Evolutionary conservation across 352 stramenopile genomes (phyloP).

Genomic region (Blastocystis sp.): DNA sequence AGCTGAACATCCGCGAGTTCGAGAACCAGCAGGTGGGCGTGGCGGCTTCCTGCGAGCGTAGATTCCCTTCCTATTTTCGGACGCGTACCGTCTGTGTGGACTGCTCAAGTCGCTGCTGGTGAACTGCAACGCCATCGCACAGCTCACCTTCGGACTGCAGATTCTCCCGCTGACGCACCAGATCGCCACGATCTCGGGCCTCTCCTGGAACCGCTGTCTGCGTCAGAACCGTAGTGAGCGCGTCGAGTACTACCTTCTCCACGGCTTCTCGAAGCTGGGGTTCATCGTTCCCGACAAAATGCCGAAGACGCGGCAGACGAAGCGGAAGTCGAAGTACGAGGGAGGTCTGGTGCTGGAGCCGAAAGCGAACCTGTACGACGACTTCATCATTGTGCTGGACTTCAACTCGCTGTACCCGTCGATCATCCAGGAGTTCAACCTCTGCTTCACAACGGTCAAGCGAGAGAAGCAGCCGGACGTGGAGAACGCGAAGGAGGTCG

Average conservation of each 20-base stretch:
- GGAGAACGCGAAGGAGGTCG: conserved; percentile 62
- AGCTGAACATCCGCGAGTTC: conserved; percentile 67
- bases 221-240: conserved; percentile 90
- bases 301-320: conserved; percentile 49
- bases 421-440: conserved; percentile 99
- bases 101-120: not conserved
- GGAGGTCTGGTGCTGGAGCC: conserved; percentile 96
- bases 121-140: conserved; percentile 41
- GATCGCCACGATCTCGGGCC: conserved; percentile 91
- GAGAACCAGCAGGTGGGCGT: conserved; percentile 82
- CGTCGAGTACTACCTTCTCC: conserved; percentile 96
- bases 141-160: conserved; percentile 91
- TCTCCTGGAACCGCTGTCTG: conserved; percentile 89
- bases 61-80: conserved; percentile 81
- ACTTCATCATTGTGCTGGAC: conserved; percentile 97
- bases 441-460: conserved; percentile 98
- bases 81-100: conserved; percentile 88
- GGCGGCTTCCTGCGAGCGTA: no score
- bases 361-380: conserved; percentile 98
- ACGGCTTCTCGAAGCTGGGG: conserved; percentile 92
- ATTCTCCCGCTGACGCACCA: conserved; percentile 94
- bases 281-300: conserved; percentile 89
- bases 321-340: conserved; percentile 70
- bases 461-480: conserved; percentile 63
- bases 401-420: conserved; percentile 99